Percentiles rank a stretch among this genome's conserved stretches.
These are phyloP conservation scores for Podaxis mareebaensis DNA, from an alignment of 768 basidiomycete genomes.

Conservation along the genomic window DNA sequence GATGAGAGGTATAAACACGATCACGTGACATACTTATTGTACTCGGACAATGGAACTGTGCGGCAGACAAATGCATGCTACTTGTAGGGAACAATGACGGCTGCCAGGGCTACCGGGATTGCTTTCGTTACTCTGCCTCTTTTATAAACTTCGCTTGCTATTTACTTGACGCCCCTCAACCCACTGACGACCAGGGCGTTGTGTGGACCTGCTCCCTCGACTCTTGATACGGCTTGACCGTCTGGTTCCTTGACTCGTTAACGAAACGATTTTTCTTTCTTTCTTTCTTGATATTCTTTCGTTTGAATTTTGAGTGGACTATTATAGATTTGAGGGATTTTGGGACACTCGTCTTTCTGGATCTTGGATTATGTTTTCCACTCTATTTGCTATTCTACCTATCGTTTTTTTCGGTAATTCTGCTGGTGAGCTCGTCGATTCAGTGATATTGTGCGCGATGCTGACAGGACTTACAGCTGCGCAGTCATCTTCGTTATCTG, in stretches of 20 bases:
- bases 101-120: slow-evolving; percentile 3
- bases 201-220: background rate
- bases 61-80: background rate
- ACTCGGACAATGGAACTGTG: background rate
- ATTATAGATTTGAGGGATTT: background rate
- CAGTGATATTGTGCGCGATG: background rate
- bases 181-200: background rate
- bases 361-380: slow-evolving; percentile 32
- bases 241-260: background rate
- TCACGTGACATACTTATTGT: slow-evolving; percentile 8
- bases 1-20: background rate
- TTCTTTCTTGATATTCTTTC: background rate
- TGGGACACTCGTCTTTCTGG: background rate
- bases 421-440: slow-evolving; percentile 34
- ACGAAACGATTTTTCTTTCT: background rate
- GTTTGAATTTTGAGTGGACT: background rate
- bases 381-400: slow-evolving; percentile 31
- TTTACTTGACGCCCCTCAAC: background rate
- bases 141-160: background rate
- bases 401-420: slow-evolving; percentile 31
- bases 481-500: slow-evolving; percentile 39
- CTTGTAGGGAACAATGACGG: slow-evolving; percentile 9
- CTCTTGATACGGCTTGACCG: background rate
- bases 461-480: slow-evolving; percentile 39
- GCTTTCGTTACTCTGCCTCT: background rate